phyloP scores from a whole-genome alignment of 345 rosid species.

The Salix arbutifolia region DNA sequence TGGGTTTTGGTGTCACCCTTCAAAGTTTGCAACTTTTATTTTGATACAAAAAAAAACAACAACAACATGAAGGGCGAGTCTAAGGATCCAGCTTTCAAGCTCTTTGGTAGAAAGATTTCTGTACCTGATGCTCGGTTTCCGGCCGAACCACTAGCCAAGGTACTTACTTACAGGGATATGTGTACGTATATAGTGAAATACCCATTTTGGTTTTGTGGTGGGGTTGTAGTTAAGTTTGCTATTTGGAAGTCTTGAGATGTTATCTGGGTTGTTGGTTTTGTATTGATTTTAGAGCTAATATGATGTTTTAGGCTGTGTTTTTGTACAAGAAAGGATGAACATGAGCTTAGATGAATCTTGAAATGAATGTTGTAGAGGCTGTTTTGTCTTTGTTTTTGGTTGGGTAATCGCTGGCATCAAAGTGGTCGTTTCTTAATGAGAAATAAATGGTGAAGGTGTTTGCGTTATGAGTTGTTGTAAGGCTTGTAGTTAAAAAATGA shows the following conservation, averaged over 20 bases:
- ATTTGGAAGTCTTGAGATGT: constrained; percentile 6
- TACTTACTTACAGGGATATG: not conserved
- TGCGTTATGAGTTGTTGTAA: not conserved
- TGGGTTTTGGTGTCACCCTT: constrained; percentile 31
- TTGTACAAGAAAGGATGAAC: not conserved
- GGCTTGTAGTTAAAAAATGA: not conserved
- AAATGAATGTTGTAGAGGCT: not conserved
- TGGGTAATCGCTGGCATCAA: not conserved
- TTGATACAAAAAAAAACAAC: not conserved
- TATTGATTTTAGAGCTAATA: not conserved
- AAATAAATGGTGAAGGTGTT: not conserved
- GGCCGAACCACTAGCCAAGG: constrained; percentile 24
- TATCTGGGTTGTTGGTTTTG: not conserved
- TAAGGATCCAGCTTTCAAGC: constrained; percentile 61
- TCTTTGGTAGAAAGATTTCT: constrained; percentile 68
- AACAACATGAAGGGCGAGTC: not conserved
- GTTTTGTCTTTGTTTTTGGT: not conserved
- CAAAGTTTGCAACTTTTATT: constrained; percentile 3
- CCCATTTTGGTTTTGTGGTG: not conserved
- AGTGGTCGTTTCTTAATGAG: not conserved
- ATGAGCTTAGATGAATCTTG: constrained; percentile 1
- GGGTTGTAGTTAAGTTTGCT: not conserved
- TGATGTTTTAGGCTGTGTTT: not conserved
- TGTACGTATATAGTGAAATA: not conserved
- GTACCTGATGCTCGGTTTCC: constrained; percentile 45